Conservation (phyloP, 2,329 filamentous ascomycete genomes). For the Harringtonia aguacate region DNA sequence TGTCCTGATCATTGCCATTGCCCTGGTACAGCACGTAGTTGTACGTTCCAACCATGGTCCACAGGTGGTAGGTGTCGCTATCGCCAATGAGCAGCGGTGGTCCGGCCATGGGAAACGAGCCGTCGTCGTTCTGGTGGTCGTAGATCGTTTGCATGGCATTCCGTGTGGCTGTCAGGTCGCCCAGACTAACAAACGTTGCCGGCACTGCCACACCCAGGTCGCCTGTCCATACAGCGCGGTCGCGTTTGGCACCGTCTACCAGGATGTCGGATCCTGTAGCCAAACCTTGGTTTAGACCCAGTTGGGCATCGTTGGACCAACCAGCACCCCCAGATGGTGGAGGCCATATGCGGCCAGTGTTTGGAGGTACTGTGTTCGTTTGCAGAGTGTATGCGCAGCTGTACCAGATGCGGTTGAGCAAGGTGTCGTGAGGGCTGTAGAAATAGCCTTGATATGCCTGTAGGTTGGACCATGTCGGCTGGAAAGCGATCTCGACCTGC, state of each 20-base stretch:
- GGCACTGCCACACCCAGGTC: slow-evolving; percentile 45
- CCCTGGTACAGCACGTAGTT: slow-evolving; percentile 44
- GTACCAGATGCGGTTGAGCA: slow-evolving; percentile 44
- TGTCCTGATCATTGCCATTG: no score
- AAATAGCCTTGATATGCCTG: slow-evolving; percentile 45
- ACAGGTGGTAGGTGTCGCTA: slow-evolving; percentile 23
- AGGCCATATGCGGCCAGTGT: slow-evolving; percentile 20
- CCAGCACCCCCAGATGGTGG: slow-evolving; percentile 26
- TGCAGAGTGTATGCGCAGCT: slow-evolving; percentile 34
- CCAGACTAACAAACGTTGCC: slow-evolving; percentile 35
- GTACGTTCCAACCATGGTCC: slow-evolving; percentile 41
- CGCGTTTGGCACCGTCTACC: slow-evolving; percentile 43
- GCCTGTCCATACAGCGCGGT: slow-evolving; percentile 44
- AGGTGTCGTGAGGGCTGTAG: slow-evolving; percentile 31
- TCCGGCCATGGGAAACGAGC: slow-evolving; percentile 39
- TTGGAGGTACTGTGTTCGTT: slow-evolving; percentile 22
- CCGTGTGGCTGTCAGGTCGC: slow-evolving; percentile 28
- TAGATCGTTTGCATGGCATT: slow-evolving; percentile 34
- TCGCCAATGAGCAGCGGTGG: slow-evolving; percentile 26
- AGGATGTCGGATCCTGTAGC: slow-evolving; percentile 21
- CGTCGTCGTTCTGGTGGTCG: slow-evolving; percentile 25
- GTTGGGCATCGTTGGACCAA: slow-evolving; percentile 22
- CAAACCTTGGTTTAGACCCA: no score
- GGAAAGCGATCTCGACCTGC: slow-evolving; percentile 24
- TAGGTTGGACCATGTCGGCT: slow-evolving; percentile 33